phyloP scores from a whole-genome alignment of 805 yeast genomes.

The Saturnispora mendoncae region DNA sequence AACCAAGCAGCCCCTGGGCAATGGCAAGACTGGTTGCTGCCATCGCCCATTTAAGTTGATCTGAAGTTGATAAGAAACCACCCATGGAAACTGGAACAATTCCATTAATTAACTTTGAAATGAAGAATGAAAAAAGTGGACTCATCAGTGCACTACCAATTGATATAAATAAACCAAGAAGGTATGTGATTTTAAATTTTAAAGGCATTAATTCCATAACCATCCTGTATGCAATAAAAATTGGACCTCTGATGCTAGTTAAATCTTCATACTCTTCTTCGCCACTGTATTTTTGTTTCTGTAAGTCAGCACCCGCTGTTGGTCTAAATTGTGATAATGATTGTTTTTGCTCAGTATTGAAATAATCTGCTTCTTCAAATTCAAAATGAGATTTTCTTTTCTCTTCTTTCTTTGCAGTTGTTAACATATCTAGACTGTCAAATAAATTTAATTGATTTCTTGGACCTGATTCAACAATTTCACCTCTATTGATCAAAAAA shows the following conservation, averaged over 20 bases:
- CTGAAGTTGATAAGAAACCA: conserved; percentile 22
- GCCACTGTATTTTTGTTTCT: conserved; percentile 4
- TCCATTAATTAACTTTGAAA: conserved; percentile 60
- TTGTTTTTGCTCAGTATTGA: not conserved
- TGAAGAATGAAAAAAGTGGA: conserved; percentile 72
- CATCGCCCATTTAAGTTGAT: conserved; percentile 56
- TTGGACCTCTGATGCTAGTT: conserved; percentile 7
- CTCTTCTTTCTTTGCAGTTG: not conserved
- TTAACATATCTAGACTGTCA: not conserved
- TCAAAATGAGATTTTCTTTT: conserved; percentile 7
- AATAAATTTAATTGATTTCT: conserved; percentile 20
- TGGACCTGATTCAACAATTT: conserved; percentile 37
- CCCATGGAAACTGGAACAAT: conserved; percentile 40
- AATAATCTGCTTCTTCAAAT: not conserved
- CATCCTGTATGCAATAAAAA: conserved; percentile 9
- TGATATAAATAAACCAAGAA: conserved; percentile 46
- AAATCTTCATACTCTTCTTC: conserved; percentile 11
- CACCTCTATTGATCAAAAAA: conserved; percentile 51
- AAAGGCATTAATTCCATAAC: conserved; percentile 4
- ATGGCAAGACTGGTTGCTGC: conserved; percentile 54
- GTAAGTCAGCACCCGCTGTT: too few species aligned
- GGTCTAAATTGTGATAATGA: not conserved
- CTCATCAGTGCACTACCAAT: conserved; percentile 52
- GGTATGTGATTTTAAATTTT: conserved; percentile 21
- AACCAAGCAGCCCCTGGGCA: conserved; percentile 50